phyloP scores from a whole-genome alignment of 768 basidiomycete species.

The Boletus tomentosulus region DNA sequence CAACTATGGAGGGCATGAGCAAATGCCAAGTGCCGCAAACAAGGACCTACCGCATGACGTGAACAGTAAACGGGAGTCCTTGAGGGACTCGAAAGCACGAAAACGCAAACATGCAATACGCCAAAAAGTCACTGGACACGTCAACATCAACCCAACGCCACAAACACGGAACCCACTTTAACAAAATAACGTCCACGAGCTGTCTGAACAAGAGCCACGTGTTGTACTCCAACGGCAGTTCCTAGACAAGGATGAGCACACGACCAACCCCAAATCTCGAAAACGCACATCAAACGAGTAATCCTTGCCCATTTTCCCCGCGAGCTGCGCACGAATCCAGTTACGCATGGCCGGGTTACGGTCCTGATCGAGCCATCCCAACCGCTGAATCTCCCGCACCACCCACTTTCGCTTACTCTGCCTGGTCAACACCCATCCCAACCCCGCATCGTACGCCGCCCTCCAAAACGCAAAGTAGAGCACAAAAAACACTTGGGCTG shows the following conservation, averaged over 20 bases:
- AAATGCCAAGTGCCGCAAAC: neutral
- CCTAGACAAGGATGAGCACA: constrained; percentile 39
- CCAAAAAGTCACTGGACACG: constrained; percentile 75
- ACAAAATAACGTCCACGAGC: constrained; percentile 90
- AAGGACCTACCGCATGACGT: constrained; percentile 67
- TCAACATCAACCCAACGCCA: neutral
- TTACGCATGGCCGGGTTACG: constrained; percentile 57
- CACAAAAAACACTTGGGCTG: constrained; percentile 68
- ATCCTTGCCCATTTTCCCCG: constrained; percentile 90
- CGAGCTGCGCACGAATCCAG: constrained; percentile 87
- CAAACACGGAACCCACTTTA: constrained; percentile 63
- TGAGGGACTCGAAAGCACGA: constrained; percentile 86
- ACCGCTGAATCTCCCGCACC: constrained; percentile 68
- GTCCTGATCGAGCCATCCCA: constrained; percentile 85
- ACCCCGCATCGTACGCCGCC: constrained; percentile 83
- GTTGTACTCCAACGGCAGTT: constrained; percentile 90
- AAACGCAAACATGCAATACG: constrained; percentile 94
- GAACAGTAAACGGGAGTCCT: constrained; percentile 66
- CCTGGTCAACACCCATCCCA: constrained; percentile 91
- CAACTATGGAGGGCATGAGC: constrained; percentile 47
- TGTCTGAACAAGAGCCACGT: constrained; percentile 96
- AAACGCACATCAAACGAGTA: constrained; percentile 84
- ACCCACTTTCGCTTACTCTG: constrained; percentile 97
- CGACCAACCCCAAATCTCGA: neutral
- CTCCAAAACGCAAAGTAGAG: constrained; percentile 94